phyloP scores from a whole-genome alignment of 2,329 filamentous ascomycete species.

The Pyrenochaeta sp. region DNA sequence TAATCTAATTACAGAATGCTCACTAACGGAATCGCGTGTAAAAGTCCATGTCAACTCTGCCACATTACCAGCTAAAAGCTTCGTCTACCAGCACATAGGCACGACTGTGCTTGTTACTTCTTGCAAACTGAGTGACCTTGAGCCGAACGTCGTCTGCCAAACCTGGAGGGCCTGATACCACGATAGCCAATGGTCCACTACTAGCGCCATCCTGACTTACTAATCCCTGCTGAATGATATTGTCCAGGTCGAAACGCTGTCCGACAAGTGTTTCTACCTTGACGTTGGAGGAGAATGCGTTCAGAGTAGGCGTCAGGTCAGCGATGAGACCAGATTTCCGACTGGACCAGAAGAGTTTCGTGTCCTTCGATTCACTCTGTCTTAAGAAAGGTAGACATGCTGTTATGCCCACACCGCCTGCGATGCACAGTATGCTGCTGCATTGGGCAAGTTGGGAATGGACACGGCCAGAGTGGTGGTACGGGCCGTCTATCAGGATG shows the following conservation, averaged over 20 bases:
- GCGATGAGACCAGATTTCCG: conserved; percentile 6
- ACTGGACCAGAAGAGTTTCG: conserved; percentile 13
- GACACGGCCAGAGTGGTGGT: conserved; percentile 2
- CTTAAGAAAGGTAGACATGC: conserved; percentile 49
- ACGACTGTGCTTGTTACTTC: neutral
- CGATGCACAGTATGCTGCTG: conserved; percentile 51
- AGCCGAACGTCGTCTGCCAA: conserved; percentile 54
- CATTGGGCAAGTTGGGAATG: conserved; percentile 41
- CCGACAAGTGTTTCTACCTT: conserved; percentile 35
- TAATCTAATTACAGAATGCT: neutral
- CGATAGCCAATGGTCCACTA: conserved; percentile 44
- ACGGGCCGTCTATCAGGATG: conserved; percentile 5
- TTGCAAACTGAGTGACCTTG: conserved; percentile 27
- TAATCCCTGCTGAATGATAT: conserved; percentile 43
- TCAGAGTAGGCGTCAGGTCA: conserved; percentile 31
- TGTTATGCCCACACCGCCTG: conserved; percentile 61
- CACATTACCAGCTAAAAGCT: conserved; percentile 5
- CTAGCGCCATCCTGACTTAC: conserved; percentile 26
- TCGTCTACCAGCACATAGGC: conserved; percentile 7
- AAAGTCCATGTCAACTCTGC: neutral
- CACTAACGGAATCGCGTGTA: neutral
- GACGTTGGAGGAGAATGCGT: conserved; percentile 39
- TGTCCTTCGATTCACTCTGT: neutral
- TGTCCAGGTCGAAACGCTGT: conserved; percentile 42
- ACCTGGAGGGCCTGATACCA: conserved; percentile 53